These are phyloP conservation scores for Neurospora discreta DNA, from an alignment of 495 filamentous ascomycete genomes.

Conservation along the genomic window DNA sequence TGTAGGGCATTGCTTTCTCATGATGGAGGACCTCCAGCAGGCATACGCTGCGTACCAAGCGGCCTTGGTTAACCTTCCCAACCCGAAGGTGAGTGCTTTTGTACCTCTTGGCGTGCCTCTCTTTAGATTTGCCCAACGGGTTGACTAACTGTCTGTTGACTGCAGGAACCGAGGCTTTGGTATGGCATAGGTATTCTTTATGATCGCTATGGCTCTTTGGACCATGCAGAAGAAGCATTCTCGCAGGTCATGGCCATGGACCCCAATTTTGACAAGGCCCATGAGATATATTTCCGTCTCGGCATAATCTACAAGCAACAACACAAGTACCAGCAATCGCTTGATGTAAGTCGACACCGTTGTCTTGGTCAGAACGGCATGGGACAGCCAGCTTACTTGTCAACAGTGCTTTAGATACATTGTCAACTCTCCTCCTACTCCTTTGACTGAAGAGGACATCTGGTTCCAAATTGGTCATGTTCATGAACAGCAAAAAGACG, in stretches of 20 bases:
- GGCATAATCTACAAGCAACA: slow-evolving; percentile 99
- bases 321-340: slow-evolving; percentile 81
- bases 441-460: slow-evolving; percentile 94
- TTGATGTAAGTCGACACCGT: slow-evolving; percentile 54
- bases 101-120: not conserved
- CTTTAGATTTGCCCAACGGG: not conserved
- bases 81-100: slow-evolving; percentile 66
- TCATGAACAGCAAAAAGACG: slow-evolving; percentile 97
- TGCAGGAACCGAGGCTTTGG: slow-evolving; percentile 97
- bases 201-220: slow-evolving; percentile 90
- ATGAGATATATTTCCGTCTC: slow-evolving; percentile 97
- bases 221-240: slow-evolving; percentile 97
- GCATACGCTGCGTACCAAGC: slow-evolving; percentile 98
- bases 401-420: slow-evolving; percentile 94
- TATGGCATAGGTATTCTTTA: slow-evolving; percentile 98
- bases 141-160: not conserved
- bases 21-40: slow-evolving; percentile 98
- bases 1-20: slow-evolving; percentile 85
- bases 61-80: slow-evolving; percentile 82
- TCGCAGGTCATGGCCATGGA: slow-evolving; percentile 99
- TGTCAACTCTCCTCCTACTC: slow-evolving; percentile 81
- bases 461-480: slow-evolving; percentile 99
- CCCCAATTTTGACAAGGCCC: slow-evolving; percentile 95
- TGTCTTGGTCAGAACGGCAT: slow-evolving; percentile 4
- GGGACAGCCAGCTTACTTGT: slow-evolving; percentile 16